Evolutionary conservation across 345 rosid species (phyloP), one percentile per base, ranked within the genome.

Genomic region (Citrus mangshanensis): DNA sequence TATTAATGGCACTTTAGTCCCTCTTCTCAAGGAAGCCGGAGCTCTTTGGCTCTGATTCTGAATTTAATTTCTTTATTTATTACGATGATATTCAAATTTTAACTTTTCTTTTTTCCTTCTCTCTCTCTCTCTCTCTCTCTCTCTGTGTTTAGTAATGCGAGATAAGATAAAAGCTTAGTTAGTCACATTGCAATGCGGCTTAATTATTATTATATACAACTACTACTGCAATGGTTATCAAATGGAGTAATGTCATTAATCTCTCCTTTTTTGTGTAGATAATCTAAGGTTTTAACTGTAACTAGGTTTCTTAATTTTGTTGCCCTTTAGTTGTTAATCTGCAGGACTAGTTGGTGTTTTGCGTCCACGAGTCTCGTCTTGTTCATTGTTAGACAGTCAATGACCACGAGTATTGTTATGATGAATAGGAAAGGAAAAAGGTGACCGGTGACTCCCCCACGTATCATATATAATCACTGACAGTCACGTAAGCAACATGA

Each of bases 1-100:
- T 73, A 89, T 89, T 49, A 91, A 89, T 69, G 95, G 95, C 25
- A 78, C 89, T 34, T 77, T 91, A 51, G 89, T 87, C 46, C 95
- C 95, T 14, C 91, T 88, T 18, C 93, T 91, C 37, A 91, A 91
- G 86, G 93, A 91, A 40, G 95, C 95, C 55, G 95, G 93, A 21
- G 93, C 95, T 63, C 91, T 89, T 21, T 91, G 95, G 93, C 95
- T 91, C 40, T 91, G 70, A 87, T 9, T 65, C 13, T 54, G 12
- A 37, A 37, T 13, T 12, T 6, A 49, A 30, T n/a, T 21, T 54
- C 22, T 54, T 54, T 54, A 16, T 54, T 54, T 54, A 54, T 54
- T 1, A 6, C 16, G 18, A 13, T 46, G 51, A 46, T 46, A 46
- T 3, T 46, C 51, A 46, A 46, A 46, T 46, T 46, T 46, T 46